Evolutionary conservation across 306 rosid species (phyloP), one percentile per base, ranked within the genome.

Genomic region (Rosa chinensis): DNA sequence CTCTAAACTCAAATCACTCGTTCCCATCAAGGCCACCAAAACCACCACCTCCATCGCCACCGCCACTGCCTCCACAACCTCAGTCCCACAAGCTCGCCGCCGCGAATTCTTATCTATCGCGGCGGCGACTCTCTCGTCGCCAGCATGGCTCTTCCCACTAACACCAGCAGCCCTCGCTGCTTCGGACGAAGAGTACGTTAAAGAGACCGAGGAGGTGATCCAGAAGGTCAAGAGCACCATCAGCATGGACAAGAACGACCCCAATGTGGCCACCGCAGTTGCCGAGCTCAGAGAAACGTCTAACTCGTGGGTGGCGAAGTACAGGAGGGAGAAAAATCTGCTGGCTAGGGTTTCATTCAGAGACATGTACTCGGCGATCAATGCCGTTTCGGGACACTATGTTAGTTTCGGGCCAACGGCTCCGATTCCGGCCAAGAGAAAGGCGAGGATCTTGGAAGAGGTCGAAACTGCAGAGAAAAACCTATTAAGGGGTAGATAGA

Each of bases 341-440:
- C 85, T 93, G 23, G 93, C 92, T n/a, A 79, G 97, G 81, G 78
- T 83, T 79, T 96, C 99, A 32, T 96, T 93, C 49, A 81, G 99
- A 52, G 99, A 96, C 79, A 89, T 96, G 17, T 96, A 96, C 78
- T 96, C 98, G 2, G 99, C 98, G 0, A 77, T 96, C 52, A 96
- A 93, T 75, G 99, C 99, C 0, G 96, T 96, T 37, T 96, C 99
- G 0, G 98, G 99, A 0, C 99, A 96, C 76, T 96, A 96, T 70
- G 89, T 96, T 63, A 91, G 99, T 74, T 96, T 93, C 55, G 99
- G 99, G 14, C 97, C 99, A 6, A 89, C 97, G 2, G 93, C 99
- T 59, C 99, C 97, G 40, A 88, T 96, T 64, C 99, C 99, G 23
- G 93, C 94, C 0, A 93, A 96, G 86, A 80, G 99, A 50, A 91